These are phyloP conservation scores for Brassica balearica DNA, from an alignment of 441 rosid genomes.

Conservation along the genomic window DNA sequence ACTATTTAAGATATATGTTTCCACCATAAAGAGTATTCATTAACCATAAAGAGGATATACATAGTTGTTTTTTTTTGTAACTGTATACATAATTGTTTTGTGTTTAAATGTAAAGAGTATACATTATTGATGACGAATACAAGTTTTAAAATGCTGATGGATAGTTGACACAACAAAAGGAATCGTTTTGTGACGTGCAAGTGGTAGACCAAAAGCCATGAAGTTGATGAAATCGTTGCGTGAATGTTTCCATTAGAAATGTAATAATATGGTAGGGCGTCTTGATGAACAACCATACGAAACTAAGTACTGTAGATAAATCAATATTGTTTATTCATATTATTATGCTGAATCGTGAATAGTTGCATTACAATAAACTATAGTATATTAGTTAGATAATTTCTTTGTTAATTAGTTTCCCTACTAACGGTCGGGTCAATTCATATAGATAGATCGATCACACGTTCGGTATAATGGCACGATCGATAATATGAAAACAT, in stretches of 20 bases:
- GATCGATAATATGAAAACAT: not conserved
- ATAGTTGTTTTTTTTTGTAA: not conserved
- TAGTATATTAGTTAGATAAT: not conserved
- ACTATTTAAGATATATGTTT: not conserved
- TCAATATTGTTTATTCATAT: not conserved
- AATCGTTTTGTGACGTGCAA: conserved; percentile 35
- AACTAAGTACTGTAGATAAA: not conserved
- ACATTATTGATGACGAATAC: not conserved
- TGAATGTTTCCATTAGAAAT: conserved; percentile 21
- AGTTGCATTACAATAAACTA: conserved; percentile 17
- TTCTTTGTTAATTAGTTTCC: conserved; percentile 22
- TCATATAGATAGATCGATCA: conserved; percentile 30
- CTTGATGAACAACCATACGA: not conserved
- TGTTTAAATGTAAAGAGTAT: not conserved
- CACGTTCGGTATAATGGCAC: conserved; percentile 33
- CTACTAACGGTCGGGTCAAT: conserved; percentile 42
- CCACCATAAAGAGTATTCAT: not conserved
- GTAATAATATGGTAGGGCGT: conserved; percentile 9
- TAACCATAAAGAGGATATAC: not conserved
- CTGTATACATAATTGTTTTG: not conserved
- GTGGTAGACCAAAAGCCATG: conserved; percentile 33
- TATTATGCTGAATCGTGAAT: conserved; percentile 14
- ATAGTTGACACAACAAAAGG: conserved; percentile 10
- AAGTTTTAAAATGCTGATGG: not conserved
- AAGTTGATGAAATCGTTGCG: conserved; percentile 22